A percentile compares a stretch with the other conserved stretches of the same genome.
phyloP scores from a whole-genome alignment of 1,139 yeast species.

The Geotrichum carabidarum region DNA sequence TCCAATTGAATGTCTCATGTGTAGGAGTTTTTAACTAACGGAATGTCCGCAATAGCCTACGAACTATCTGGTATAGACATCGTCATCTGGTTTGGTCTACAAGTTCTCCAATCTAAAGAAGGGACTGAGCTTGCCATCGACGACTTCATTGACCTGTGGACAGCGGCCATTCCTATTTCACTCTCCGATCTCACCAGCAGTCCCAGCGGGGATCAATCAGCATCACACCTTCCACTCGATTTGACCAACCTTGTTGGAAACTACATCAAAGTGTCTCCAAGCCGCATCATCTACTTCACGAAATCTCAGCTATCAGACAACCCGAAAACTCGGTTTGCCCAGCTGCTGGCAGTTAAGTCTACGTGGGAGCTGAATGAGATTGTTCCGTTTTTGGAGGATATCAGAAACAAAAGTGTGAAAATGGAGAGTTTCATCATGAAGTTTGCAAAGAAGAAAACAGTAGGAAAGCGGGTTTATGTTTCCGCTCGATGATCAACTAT shows the following conservation, averaged over 20 bases:
- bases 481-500: constrained; percentile 4
- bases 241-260: constrained; percentile 50
- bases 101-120: constrained; percentile 44
- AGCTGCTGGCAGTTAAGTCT: constrained; percentile 54
- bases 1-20: background rate
- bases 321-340: constrained; percentile 51
- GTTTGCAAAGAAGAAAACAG: constrained; percentile 61
- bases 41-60: constrained; percentile 27
- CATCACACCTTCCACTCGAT: constrained; percentile 49
- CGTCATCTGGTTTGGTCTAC: constrained; percentile 57
- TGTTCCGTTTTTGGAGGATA: constrained; percentile 57
- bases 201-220: constrained; percentile 23
- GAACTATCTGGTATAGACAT: constrained; percentile 42
- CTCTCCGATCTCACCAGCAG: constrained; percentile 30
- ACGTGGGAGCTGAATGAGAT: constrained; percentile 73
- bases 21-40: constrained; percentile 1
- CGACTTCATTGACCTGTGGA: constrained; percentile 26
- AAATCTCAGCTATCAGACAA: constrained; percentile 47
- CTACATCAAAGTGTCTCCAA: constrained; percentile 46
- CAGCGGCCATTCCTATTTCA: constrained; percentile 26
- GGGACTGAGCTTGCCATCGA: constrained; percentile 12
- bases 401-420: constrained; percentile 53
- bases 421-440: constrained; percentile 69
- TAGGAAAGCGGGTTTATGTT: constrained; percentile 41
- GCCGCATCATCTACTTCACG: constrained; percentile 51